These are phyloP conservation scores for Paracamarosporium sp. DNA, from an alignment of 2,329 filamentous ascomycete genomes.

Conservation along the genomic window DNA sequence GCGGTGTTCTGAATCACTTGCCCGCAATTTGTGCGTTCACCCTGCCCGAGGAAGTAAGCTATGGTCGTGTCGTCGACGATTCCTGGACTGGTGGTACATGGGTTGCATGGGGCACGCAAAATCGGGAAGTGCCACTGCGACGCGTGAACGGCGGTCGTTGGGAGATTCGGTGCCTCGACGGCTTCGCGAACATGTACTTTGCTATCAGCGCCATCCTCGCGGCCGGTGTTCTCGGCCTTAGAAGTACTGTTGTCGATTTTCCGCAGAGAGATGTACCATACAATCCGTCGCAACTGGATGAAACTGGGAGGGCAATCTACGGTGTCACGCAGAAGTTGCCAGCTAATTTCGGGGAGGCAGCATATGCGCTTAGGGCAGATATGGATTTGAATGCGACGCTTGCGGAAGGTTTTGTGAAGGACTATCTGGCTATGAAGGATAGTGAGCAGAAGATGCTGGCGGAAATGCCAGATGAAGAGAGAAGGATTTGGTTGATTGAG, in stretches of 20 bases:
- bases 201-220: constrained; percentile 67
- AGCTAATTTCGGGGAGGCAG: constrained; percentile 59
- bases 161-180: constrained; percentile 82
- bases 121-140: constrained; percentile 76
- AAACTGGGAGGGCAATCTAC: constrained; percentile 55
- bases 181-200: constrained; percentile 79
- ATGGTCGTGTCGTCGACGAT: constrained; percentile 72
- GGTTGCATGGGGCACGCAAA: constrained; percentile 83
- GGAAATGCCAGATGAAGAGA: constrained; percentile 56
- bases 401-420: constrained; percentile 58
- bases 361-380: constrained; percentile 60
- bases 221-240: constrained; percentile 65
- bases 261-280: constrained; percentile 63
- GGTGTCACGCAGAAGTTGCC: constrained; percentile 65
- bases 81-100: constrained; percentile 80
- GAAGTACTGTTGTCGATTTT: constrained; percentile 48
- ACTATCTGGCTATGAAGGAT: constrained; percentile 66
- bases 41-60: constrained; percentile 70
- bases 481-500: constrained; percentile 68
- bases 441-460: constrained; percentile 62
- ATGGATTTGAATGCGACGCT: constrained; percentile 55
- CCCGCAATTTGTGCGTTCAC: constrained; percentile 72
- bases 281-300: constrained; percentile 31
- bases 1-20: constrained; percentile 72
- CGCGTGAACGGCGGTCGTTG: constrained; percentile 72